phyloP scores from a whole-genome alignment of 108 stramenopile genomes.

The Nitzschia sp. region DNA sequence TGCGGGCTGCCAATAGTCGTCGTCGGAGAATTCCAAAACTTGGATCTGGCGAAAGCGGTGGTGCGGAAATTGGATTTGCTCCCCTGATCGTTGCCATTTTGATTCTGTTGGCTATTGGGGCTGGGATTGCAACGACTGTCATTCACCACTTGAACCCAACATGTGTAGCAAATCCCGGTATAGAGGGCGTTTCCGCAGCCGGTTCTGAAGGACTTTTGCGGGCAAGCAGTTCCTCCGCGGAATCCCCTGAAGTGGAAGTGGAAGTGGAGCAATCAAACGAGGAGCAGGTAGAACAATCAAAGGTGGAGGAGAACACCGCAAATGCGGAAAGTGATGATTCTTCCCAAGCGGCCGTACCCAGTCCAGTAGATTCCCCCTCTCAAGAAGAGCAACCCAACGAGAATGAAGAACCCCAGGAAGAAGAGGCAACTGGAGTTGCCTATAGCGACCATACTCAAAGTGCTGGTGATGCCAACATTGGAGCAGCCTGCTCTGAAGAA shows the following conservation, averaged over 20 bases:
- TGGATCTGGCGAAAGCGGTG: neutral
- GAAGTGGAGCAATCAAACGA: neutral
- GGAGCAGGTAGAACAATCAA: neutral
- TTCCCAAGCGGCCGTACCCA: too few species aligned
- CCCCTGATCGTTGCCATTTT: constrained; percentile 1
- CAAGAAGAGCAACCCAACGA: too few species aligned
- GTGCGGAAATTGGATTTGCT: constrained; percentile 2
- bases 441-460: too few species aligned
- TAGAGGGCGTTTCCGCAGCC: too few species aligned
- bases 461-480: neutral
- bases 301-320: neutral
- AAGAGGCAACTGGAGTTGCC: too few species aligned
- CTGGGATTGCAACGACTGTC: constrained; percentile 11
- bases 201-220: neutral
- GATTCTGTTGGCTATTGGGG: constrained; percentile 9
- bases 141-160: constrained; percentile 5
- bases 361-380: too few species aligned
- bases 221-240: neutral
- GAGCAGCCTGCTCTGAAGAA: constrained; percentile 1
- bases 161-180: neutral
- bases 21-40: neutral
- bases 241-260: neutral
- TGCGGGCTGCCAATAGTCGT: neutral
- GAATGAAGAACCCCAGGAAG: neutral
- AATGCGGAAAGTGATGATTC: too few species aligned